Evolutionary conservation across 2,329 filamentous ascomycete genomes (phyloP).

Genomic region (Alternaria triticimaculans): DNA sequence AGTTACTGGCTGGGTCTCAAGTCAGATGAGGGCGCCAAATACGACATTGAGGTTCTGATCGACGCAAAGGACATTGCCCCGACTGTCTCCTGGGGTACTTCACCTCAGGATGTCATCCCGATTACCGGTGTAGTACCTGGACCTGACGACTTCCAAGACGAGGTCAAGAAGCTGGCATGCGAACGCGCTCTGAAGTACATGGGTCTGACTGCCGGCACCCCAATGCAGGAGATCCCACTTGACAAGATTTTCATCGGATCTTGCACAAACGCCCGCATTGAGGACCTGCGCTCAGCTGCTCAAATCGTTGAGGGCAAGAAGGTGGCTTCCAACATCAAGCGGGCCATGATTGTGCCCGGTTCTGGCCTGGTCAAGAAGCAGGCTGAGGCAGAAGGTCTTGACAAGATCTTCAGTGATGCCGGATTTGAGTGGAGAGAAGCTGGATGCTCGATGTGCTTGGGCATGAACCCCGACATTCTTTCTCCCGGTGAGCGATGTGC

Average conservation of each 20-base stretch:
- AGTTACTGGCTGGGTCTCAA: conserved; percentile 87
- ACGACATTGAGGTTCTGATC: conserved; percentile 87
- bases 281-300: conserved; percentile 89
- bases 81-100: conserved; percentile 96
- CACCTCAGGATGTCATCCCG: conserved; percentile 92
- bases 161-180: conserved; percentile 80
- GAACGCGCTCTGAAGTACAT: conserved; percentile 92
- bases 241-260: conserved; percentile 99
- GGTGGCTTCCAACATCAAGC: conserved; percentile 86
- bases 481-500: conserved; percentile 92
- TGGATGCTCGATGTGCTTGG: conserved; percentile 97
- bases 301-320: conserved; percentile 86
- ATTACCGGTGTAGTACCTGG: conserved; percentile 91
- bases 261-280: conserved; percentile 96
- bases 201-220: conserved; percentile 85
- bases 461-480: conserved; percentile 99
- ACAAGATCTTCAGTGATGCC: conserved; percentile 89
- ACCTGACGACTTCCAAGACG: conserved; percentile 82
- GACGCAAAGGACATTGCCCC: conserved; percentile 92
- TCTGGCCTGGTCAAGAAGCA: conserved; percentile 93
- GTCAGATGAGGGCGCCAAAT: conserved; percentile 87
- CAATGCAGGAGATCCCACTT: conserved; percentile 87
- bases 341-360: conserved; percentile 94
- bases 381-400: conserved; percentile 88
- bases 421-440: conserved; percentile 99